These are phyloP conservation scores for Phaeotremella fagi DNA, from an alignment of 768 basidiomycete species.

Conservation along the genomic window DNA sequence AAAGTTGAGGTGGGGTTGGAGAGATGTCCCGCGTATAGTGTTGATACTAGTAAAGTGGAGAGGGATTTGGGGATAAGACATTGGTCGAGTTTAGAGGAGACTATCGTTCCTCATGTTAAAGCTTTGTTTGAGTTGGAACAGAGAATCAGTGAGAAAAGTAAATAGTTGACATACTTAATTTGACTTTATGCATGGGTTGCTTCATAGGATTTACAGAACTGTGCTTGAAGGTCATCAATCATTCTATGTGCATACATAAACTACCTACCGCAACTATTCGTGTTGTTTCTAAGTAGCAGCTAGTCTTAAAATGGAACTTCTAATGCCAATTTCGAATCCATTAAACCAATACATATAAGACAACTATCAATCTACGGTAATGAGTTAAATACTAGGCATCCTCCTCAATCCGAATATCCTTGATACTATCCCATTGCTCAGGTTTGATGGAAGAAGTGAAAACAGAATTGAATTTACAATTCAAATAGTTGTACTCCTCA, in stretches of 20 bases:
- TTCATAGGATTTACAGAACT: too few relatives aligned
- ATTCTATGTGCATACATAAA: too few relatives aligned
- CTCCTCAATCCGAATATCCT: background rate
- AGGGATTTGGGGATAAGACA: background rate
- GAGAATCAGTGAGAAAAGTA: too few relatives aligned
- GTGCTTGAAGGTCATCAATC: too few relatives aligned
- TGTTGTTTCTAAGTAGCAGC: too few relatives aligned
- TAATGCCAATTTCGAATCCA: too few relatives aligned
- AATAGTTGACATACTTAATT: too few relatives aligned
- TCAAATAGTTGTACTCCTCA: conserved; percentile 7
- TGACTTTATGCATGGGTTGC: too few relatives aligned
- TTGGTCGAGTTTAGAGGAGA: background rate
- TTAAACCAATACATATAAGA: too few relatives aligned
- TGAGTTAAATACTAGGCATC: background rate
- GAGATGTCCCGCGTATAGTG: background rate
- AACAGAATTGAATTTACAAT: conserved; percentile 3
- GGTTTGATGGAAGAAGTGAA: background rate
- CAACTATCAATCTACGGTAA: background rate
- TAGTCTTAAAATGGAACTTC: too few relatives aligned
- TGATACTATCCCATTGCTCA: conserved; percentile 3
- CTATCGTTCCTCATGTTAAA: background rate
- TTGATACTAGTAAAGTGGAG: conserved; percentile 2
- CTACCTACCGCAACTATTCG: too few relatives aligned
- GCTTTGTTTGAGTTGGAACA: background rate
- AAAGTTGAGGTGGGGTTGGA: background rate